Evolutionary conservation across 2,329 filamentous ascomycete genomes (phyloP), one percentile per base, ranked within the genome.

Genomic region (Cylindrodendrum hubeiense): DNA sequence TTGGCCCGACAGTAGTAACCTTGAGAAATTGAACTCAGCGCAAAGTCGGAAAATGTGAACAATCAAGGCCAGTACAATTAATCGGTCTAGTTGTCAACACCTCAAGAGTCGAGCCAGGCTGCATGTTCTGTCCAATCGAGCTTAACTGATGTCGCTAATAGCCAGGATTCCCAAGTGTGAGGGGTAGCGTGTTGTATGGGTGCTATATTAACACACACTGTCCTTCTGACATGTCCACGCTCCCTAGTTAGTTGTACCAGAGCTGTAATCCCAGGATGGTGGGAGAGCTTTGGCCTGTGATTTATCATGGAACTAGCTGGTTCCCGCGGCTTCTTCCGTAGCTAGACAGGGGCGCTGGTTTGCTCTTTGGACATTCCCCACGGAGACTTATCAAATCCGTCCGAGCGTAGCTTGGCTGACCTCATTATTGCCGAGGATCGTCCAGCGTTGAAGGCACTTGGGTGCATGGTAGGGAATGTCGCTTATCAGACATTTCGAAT

Each of bases 261-360:
- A 60, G 39, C 54, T 28, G 28, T 21, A 60, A 60, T 47, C 57
- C 30, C 39, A 30, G 49, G 57, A 21, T 30, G 33, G 12, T 47
- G 39, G 49, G 7, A 33, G 13, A 37, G 57, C 57, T 53, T 39
- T 43, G 49, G 19, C 41, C 49, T 22, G 28, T 54, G 57, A 60
- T 37, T 26, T 34, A 50, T 50, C 47, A 50, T 21, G n/a, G 4
- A 49, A 10, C 26, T 49, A 49, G 28, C n/a, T 9, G 10, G 2
- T 21, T 17, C 28, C 28, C 47, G 8, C 10, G 7, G 44, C 44
- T 26, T 19, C 47, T 3, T 50, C 28, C 24, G 44, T 9, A 47
- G 9, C 24, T 28, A 50, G 17, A 34, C 28, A 50, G 28, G 47
- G 47, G 12, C 33, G 10, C 5, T 26, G 5, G 50, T 8, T 15